Percentiles rank a stretch among this genome's conserved stretches.
Evolutionary conservation across 169 alveolate species (phyloP).

Genomic region (Eimeria sp.): DNA sequence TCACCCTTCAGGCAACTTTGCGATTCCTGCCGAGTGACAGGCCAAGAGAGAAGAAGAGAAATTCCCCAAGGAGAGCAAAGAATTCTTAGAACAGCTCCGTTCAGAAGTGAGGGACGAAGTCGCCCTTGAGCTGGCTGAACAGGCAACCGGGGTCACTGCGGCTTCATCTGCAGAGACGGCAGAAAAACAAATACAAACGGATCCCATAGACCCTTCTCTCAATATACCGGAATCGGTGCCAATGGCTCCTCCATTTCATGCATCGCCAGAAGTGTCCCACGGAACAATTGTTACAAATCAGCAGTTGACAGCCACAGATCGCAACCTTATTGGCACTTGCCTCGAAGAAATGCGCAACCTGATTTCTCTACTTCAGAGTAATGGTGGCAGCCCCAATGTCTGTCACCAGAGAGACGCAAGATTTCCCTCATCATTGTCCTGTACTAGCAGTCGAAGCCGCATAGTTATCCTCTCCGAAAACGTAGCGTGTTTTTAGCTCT

Average conservation of each 20-base stretch:
- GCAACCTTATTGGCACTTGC: constrained; percentile 3
- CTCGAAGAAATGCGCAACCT: constrained; percentile 46
- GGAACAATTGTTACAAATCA: background rate
- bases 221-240: constrained; percentile 11
- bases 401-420: background rate
- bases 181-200: constrained; percentile 33
- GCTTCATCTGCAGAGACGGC: background rate
- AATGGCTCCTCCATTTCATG: background rate
- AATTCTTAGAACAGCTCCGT: constrained; percentile 32
- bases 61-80: constrained; percentile 13
- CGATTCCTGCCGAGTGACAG: background rate
- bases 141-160: constrained; percentile 22
- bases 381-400: background rate
- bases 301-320: constrained; percentile 19
- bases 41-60: constrained; percentile 38
- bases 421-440: background rate
- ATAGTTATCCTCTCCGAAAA: too few relatives aligned
- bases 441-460: background rate
- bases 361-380: background rate
- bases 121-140: constrained; percentile 37
- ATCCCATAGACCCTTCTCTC: constrained; percentile 6
- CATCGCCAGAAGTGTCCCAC: background rate
- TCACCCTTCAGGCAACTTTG: background rate
- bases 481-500: background rate
- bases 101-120: constrained; percentile 31